Evolutionary conservation across 176 grass and related monocot genomes (phyloP).

Genomic region (Pharus latifolius): DNA sequence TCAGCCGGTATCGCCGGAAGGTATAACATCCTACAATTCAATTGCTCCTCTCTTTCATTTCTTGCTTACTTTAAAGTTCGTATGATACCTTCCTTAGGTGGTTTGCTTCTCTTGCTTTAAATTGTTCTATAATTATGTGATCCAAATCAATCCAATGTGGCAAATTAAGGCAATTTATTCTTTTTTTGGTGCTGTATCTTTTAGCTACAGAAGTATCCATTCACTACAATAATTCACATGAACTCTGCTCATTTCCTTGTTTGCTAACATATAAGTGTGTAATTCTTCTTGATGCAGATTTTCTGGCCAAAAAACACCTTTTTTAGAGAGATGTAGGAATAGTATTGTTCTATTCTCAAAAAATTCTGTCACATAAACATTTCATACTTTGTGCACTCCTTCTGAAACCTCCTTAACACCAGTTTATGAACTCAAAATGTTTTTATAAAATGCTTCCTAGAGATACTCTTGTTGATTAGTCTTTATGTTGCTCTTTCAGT

Average conservation of each 20-base stretch:
- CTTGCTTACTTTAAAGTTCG: not conserved
- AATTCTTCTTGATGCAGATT: not conserved
- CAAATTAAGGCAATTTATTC: slow-evolving; percentile 11
- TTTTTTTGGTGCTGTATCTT: not conserved
- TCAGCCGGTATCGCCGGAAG: slow-evolving; percentile 34
- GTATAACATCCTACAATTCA: slow-evolving; percentile 20
- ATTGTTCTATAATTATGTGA: slow-evolving; percentile 5
- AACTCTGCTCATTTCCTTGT: not conserved
- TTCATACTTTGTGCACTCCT: not conserved
- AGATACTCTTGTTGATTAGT: not conserved
- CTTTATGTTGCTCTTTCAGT: slow-evolving; percentile 9
- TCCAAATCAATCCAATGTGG: slow-evolving; percentile 8
- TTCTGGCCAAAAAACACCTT: not conserved
- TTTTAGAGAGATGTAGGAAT: not conserved
- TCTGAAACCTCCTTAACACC: not conserved
- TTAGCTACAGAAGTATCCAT: not conserved
- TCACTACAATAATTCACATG: not conserved
- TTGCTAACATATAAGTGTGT: not conserved
- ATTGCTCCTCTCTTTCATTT: slow-evolving; percentile 5
- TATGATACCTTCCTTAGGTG: not conserved
- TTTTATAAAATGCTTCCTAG: not conserved
- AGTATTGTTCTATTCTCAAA: too few relatives aligned
- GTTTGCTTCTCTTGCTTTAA: slow-evolving; percentile 9
- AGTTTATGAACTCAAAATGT: not conserved
- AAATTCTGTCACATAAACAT: not conserved